phyloP scores from a whole-genome alignment of 768 basidiomycete genomes.

The Dentipellis fragilis region DNA sequence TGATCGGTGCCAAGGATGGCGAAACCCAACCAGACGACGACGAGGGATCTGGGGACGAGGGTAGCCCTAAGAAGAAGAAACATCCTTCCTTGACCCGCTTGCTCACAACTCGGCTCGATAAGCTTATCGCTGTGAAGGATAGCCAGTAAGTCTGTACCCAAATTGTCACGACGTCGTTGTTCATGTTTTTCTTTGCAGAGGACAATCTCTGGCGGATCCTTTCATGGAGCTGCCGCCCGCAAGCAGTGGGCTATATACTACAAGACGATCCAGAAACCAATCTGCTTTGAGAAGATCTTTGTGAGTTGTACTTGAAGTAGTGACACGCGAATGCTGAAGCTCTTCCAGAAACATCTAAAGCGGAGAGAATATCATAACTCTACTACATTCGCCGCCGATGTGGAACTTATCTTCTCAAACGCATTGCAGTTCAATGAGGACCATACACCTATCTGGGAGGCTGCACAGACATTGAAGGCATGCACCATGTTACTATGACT shows the following conservation, averaged over 20 bases:
- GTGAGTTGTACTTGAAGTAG: constrained; percentile 31
- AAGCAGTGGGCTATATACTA: constrained; percentile 78
- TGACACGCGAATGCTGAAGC: too few relatives aligned
- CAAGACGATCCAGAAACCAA: constrained; percentile 66
- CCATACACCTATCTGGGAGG: constrained; percentile 74
- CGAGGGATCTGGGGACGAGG: constrained; percentile 33
- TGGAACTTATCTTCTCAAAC: constrained; percentile 86
- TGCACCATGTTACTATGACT: constrained; percentile 11
- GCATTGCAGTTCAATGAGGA: constrained; percentile 85
- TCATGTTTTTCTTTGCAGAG: constrained; percentile 29
- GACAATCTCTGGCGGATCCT: constrained; percentile 54
- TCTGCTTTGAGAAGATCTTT: constrained; percentile 67
- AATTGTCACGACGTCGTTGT: too few relatives aligned
- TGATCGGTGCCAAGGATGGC: constrained; percentile 35
- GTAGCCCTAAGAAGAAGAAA: constrained; percentile 43
- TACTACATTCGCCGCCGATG: constrained; percentile 72
- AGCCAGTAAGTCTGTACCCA: constrained; percentile 38
- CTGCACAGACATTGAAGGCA: constrained; percentile 60
- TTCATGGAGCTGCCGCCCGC: constrained; percentile 80
- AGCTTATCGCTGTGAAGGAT: constrained; percentile 64
- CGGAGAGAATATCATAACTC: constrained; percentile 64
- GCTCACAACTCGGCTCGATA: constrained; percentile 60
- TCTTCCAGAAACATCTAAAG: constrained; percentile 63
- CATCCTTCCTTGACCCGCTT: constrained; percentile 53
- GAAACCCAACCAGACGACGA: constrained; percentile 24